Conservation (phyloP, 805 yeast species). For the Candida arabinofermentans region DNA sequence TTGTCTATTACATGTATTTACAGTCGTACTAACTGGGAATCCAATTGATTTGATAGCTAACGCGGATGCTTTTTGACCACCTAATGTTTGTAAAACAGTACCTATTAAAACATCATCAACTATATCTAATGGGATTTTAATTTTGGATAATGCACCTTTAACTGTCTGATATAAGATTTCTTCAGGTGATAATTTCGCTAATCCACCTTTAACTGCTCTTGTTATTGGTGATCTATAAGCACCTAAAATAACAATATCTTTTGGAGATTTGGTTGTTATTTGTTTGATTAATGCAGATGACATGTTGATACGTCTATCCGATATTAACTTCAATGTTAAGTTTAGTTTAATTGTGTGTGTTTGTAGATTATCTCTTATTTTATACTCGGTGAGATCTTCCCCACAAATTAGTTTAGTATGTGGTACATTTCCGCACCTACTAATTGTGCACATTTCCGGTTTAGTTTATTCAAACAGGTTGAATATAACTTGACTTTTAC, state of each 20-base stretch:
- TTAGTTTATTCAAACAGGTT: no score
- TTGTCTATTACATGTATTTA: conserved; percentile 35
- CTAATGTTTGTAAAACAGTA: conserved; percentile 34
- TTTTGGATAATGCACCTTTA: conserved; percentile 26
- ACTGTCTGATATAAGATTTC: conserved; percentile 31
- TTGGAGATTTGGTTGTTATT: conserved; percentile 21
- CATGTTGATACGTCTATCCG: no score
- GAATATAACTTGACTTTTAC: no score
- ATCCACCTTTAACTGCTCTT: conserved; percentile 34
- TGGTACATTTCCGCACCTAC: no score
- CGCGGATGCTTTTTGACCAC: conserved; percentile 37
- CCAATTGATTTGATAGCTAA: conserved; percentile 33
- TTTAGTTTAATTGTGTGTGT: no score
- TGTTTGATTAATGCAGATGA: conserved; percentile 11
- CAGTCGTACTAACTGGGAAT: conserved; percentile 33
- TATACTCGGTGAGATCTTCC: no score
- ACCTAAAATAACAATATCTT: conserved; percentile 34
- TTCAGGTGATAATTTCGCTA: conserved; percentile 34
- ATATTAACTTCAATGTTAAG: no score
- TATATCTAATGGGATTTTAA: conserved; percentile 21
- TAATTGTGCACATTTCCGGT: no score
- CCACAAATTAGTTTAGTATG: no score
- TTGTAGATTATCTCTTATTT: no score
- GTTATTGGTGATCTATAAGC: conserved; percentile 36
- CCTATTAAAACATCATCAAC: conserved; percentile 37